These are phyloP conservation scores for Aspergillus pseudotamarii DNA, from an alignment of 2,329 filamentous ascomycete genomes.

Conservation along the genomic window DNA sequence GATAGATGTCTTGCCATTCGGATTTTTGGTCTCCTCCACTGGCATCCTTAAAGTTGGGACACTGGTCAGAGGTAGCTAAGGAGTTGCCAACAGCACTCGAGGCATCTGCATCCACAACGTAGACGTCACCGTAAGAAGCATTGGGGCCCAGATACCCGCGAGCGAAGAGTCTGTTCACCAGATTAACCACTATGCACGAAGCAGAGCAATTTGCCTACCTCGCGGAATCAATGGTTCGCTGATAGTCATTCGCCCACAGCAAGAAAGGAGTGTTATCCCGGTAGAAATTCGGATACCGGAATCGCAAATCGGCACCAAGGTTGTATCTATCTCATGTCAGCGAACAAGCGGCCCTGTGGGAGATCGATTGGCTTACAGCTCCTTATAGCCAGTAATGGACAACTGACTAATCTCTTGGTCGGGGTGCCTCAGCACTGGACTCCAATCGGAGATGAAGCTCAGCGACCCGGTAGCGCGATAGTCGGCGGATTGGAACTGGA, in stretches of 20 bases:
- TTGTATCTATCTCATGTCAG: conserved; percentile 32
- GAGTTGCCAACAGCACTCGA: conserved; percentile 63
- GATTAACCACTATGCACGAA: conserved; percentile 49
- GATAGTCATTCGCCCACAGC: conserved; percentile 69
- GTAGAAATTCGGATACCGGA: conserved; percentile 49
- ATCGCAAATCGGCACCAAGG: conserved; percentile 20
- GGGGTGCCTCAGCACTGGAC: conserved; percentile 59
- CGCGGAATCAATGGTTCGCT: conserved; percentile 42
- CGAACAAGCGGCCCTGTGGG: no score
- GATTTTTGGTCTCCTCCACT: conserved; percentile 34
- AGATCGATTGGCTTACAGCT: conserved; percentile 35
- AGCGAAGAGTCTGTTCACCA: conserved; percentile 61
- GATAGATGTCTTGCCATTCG: conserved; percentile 13
- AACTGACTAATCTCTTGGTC: conserved; percentile 60
- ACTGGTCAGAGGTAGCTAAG: conserved; percentile 64
- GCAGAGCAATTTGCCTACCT: conserved; percentile 16
- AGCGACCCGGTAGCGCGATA: conserved; percentile 59
- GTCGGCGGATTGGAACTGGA: conserved; percentile 55
- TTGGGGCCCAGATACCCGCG: conserved; percentile 63
- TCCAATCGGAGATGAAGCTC: conserved; percentile 62
- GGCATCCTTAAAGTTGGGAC: conserved; percentile 61
- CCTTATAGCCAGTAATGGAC: conserved; percentile 65
- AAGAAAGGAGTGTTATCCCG: conserved; percentile 54
- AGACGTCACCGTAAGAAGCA: conserved; percentile 57
- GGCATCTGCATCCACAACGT: conserved; percentile 61